Evolutionary conservation across 1,139 yeast species (phyloP), one percentile per base, ranked within the genome.

Genomic region (Kurtzmaniella natalensis): DNA sequence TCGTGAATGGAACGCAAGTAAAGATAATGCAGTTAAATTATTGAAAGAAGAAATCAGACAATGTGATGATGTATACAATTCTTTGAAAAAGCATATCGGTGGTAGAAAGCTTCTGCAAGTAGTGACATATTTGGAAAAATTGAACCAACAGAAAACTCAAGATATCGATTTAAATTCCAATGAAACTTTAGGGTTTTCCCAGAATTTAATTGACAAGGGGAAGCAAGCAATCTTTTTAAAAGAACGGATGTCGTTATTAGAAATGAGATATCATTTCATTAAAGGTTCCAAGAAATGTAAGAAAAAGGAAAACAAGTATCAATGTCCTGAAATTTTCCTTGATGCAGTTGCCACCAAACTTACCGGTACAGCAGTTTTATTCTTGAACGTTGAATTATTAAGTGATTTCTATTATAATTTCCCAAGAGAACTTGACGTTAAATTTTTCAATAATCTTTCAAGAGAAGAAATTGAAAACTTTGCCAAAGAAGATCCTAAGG

Each of bases 321-420:
- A 81, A 48, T 94, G 99, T 53, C 98, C 98, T 0, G 98, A 94
- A 55, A 75, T 89, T 4, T 94, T 89, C 48, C 66, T 92, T 54
- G 95, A 88, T 53, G 95, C 89, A 3, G 96, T 92, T 4, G 83
- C 94, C 30, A 89, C 88, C 38, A 94, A 94, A 57, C 65, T 94
- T 26, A 85, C 96, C 0, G 82, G 89, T 9, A 94, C 98, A 0
- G 94, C 98, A 0, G 94, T 94, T 3, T 62, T 94, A 42, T 94
- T 94, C 50, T 64, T 94, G 51, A 94, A 94, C 52, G 97, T 94
- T 32, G 99, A 94, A 58, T 67, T 94, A 32, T 66, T 94, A 44
- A 83, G 95, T 46, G 98, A 94, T 59, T 94, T 94, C 52, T 92
- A 89, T 58, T 92, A 94, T 59, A 88, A 87, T 50, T 92, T 94